A percentile compares a stretch with the other conserved stretches of the same genome.
These are phyloP conservation scores for Vitis rupestris DNA, from an alignment of 164 flowering plant species.

Conservation along the genomic window DNA sequence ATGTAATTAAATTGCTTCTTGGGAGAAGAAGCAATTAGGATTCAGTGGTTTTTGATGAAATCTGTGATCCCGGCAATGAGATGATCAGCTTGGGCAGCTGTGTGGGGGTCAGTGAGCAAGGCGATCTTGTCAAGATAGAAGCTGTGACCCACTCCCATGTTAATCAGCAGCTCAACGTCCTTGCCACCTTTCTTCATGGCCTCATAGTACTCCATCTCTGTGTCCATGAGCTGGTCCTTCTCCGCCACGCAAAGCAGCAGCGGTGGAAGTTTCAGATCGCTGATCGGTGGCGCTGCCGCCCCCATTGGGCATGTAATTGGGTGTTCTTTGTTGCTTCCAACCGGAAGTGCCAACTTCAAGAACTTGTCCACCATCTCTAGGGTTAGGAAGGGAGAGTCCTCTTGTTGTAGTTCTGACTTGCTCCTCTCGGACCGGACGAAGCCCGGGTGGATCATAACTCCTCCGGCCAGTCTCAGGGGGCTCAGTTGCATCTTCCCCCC, in stretches of 20 bases:
- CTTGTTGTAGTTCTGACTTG: constrained; percentile 55
- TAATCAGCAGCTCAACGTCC: constrained; percentile 54
- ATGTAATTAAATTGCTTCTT: no score
- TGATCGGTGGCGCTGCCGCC: constrained; percentile 38
- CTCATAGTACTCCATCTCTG: constrained; percentile 71
- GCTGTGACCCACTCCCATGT: constrained; percentile 56
- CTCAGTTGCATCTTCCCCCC: constrained; percentile 31
- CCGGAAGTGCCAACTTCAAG: constrained; percentile 55
- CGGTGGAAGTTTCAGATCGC: constrained; percentile 48
- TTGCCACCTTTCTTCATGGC: constrained; percentile 64
- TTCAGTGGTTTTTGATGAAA: constrained; percentile 43
- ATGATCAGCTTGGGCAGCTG: constrained; percentile 31
- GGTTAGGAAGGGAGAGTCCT: constrained; percentile 62
- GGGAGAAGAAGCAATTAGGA: no score
- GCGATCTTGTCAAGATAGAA: constrained; percentile 74
- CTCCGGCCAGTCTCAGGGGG: constrained; percentile 51
- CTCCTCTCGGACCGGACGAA: constrained; percentile 51
- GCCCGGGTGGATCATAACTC: constrained; percentile 70
- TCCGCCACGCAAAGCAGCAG: constrained; percentile 60
- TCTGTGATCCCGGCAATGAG: constrained; percentile 42
- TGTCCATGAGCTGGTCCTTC: constrained; percentile 56
- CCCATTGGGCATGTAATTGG: constrained; percentile 90
- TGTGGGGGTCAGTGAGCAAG: constrained; percentile 53
- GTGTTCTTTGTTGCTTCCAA: constrained; percentile 63
- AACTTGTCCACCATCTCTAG: constrained; percentile 80